phyloP scores from a whole-genome alignment of 805 yeast species.

The Naumovozyma dairenensis region DNA sequence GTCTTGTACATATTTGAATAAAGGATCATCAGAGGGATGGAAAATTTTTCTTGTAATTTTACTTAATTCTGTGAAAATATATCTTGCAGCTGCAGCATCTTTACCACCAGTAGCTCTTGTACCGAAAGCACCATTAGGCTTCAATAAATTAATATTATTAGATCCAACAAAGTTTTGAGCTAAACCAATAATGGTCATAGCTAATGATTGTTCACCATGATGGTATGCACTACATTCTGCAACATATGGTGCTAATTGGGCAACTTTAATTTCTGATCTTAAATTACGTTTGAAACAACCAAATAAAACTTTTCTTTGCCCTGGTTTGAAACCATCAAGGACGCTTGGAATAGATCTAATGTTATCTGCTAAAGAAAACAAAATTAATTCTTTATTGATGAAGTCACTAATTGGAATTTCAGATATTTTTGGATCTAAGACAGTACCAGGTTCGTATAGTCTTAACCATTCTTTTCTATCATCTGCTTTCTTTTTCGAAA shows the following conservation, averaged over 20 bases:
- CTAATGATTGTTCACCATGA: constrained; percentile 85
- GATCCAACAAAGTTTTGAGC: constrained; percentile 95
- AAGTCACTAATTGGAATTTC: constrained; percentile 87
- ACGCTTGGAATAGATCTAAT: constrained; percentile 90
- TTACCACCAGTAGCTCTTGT: constrained; percentile 95
- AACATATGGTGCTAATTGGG: constrained; percentile 82
- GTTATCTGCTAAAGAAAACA: constrained; percentile 95
- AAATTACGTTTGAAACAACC: constrained; percentile 78
- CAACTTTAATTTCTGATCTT: constrained; percentile 72
- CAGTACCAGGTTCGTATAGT: constrained; percentile 85
- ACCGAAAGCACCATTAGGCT: constrained; percentile 95
- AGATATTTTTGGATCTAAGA: constrained; percentile 63
- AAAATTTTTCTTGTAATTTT: constrained; percentile 69
- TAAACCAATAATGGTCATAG: constrained; percentile 82
- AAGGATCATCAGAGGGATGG: constrained; percentile 68
- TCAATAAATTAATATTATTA: constrained; percentile 72
- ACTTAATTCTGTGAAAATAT: constrained; percentile 78
- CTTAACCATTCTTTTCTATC: constrained; percentile 96
- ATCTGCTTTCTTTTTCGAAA: constrained; percentile 90
- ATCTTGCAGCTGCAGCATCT: constrained; percentile 97
- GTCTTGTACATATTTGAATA: constrained; percentile 74
- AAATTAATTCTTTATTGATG: constrained; percentile 86
- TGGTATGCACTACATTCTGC: constrained; percentile 87
- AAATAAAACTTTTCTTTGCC: constrained; percentile 86
- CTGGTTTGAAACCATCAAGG: constrained; percentile 92